Base-by-base conservation (phyloP, 73 alveolate genomes). In the Effrenium voratum region DNA sequence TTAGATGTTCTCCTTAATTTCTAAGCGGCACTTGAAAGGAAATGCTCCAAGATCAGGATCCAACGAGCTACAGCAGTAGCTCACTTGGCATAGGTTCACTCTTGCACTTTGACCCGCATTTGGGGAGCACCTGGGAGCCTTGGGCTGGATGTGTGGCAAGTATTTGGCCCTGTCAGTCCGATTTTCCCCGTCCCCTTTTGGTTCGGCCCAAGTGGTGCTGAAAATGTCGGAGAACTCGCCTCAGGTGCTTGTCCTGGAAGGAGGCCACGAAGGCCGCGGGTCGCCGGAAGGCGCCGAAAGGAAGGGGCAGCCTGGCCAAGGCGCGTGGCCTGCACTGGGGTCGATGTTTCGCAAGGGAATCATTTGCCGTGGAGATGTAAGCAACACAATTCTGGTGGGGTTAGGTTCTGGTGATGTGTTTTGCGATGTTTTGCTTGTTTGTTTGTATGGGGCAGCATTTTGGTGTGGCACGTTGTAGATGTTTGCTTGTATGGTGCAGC, bases 211-310 rank as follows among this genome's bases (percentile, higher is more conserved):
- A n/a, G n/a, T n/a, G n/a, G n/a, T n/a, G n/a, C n/a, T n/a, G n/a
- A n/a, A n/a, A n/a, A n/a, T n/a, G 45, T 36, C 43, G 6, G 6
- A 36, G 46, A 1, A 34, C 80, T 68, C 44, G 15, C 32, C 19
- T 4, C 55, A 83, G 79, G 55, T 52, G 52, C 41, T 38, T 85
- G 28, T 85, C 81, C 26, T 85, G 94, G 94, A 85, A 85, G 60
- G 94, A 85, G 66, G 94, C 94, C 81, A 41, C 43, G 28, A 22
- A 57, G 43, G 12, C 41, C 19, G 94, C 94, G 3, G 79, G 36
- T 30, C 60, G 94, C 5, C 94, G 94, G 8, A 85, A 85, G 60
- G 32, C 81, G 16, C 49, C 49, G 30, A 85, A 85, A 85, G 94
- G 81, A 34, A 40, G 32, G 38, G 94, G 94, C 24, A 45, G 41